Conservation (phyloP, 2,329 filamentous ascomycete genomes). For the Cadophora luteo-olivacea region DNA sequence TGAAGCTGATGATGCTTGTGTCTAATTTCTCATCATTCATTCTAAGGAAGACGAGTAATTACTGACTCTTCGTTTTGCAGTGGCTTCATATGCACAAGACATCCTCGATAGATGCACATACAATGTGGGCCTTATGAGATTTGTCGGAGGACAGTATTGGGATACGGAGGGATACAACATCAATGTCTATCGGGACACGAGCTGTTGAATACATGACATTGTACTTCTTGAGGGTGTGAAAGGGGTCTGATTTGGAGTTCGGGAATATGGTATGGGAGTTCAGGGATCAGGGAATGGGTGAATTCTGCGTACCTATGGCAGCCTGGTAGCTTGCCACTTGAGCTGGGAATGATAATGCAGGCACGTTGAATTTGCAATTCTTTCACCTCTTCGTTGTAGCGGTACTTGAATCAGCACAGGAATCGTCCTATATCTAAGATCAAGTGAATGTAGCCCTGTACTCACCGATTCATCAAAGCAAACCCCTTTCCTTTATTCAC, state of each 20-base stretch:
- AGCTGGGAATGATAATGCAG: not conserved
- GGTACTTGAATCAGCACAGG: too few relatives aligned
- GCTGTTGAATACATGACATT: not conserved
- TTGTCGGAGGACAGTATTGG: slow-evolving; percentile 5
- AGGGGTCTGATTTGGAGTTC: not conserved
- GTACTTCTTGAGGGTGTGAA: not conserved
- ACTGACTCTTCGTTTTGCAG: too few relatives aligned
- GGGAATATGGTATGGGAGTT: not conserved
- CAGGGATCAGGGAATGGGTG: not conserved
- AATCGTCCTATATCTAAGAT: too few relatives aligned
- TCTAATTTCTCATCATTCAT: too few relatives aligned
- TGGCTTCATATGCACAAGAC: not conserved
- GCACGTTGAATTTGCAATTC: not conserved
- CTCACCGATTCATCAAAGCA: too few relatives aligned
- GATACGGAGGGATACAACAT: slow-evolving; percentile 9
- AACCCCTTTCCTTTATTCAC: too few relatives aligned
- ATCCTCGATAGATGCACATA: not conserved
- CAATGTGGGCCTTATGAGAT: not conserved
- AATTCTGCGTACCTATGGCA: not conserved
- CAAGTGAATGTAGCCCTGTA: too few relatives aligned
- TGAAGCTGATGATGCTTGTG: too few relatives aligned
- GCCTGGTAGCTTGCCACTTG: not conserved
- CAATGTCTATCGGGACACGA: not conserved
- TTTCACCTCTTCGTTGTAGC: not conserved
- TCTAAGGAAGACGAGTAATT: too few relatives aligned